Percentiles rank a stretch among this genome's conserved stretches.
These are phyloP conservation scores for Fusarium nygamai DNA, from an alignment of 2,329 filamentous ascomycete species.

Conservation along the genomic window DNA sequence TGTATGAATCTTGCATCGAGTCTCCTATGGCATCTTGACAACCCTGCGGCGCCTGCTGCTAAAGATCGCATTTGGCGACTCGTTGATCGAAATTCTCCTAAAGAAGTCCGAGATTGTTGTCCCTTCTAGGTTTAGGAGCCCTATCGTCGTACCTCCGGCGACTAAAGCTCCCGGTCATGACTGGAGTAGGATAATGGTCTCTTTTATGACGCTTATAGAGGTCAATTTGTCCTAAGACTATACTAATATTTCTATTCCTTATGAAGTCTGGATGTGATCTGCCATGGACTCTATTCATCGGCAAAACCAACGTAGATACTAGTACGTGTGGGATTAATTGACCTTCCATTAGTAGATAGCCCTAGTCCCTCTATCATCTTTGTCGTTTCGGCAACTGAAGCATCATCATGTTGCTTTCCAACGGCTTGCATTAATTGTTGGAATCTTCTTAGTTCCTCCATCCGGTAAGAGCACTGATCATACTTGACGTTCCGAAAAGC, in stretches of 20 bases:
- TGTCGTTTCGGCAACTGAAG: neutral
- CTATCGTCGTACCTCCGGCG: no score
- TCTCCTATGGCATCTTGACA: neutral
- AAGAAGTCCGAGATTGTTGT: fast-evolving
- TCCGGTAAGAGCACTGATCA: neutral
- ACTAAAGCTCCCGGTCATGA: no score
- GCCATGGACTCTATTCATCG: no score
- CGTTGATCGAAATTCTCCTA: fast-evolving
- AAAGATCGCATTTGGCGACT: neutral
- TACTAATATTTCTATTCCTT: no score
- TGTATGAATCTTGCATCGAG: fast-evolving
- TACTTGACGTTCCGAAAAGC: neutral
- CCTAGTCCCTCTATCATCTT: neutral
- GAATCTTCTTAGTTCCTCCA: neutral
- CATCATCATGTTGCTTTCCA: neutral
- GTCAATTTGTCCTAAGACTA: no score
- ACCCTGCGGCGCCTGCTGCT: neutral
- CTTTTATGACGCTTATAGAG: neutral
- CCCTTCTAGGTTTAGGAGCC: no score
- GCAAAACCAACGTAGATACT: no score
- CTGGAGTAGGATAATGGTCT: no score
- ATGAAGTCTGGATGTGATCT: no score
- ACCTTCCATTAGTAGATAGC: neutral
- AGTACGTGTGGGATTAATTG: no score
- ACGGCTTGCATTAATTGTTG: neutral